A percentile compares a stretch with the other conserved stretches of the same genome.
phyloP scores from a whole-genome alignment of 495 filamentous ascomycete species.

The Pseudoneurospora amorphoporcata region DNA sequence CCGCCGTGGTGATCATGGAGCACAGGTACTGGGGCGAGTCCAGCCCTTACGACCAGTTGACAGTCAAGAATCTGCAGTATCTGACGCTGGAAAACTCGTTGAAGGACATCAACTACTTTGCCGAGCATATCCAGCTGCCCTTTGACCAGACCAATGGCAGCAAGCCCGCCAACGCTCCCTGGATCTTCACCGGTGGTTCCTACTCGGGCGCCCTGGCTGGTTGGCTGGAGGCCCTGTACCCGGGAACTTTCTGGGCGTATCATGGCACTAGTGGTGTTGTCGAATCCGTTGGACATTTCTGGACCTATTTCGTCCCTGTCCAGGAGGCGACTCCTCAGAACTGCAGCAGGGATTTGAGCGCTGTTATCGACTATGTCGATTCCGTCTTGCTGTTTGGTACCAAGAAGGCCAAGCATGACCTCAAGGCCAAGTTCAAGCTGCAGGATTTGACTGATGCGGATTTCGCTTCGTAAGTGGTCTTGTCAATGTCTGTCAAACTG shows the following conservation, averaged over 20 bases:
- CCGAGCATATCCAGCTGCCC: constrained; percentile 44
- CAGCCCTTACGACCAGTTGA: constrained; percentile 46
- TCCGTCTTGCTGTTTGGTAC: constrained; percentile 31
- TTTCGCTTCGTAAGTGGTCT: constrained; percentile 38
- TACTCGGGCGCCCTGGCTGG: constrained; percentile 55
- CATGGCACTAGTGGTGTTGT: constrained; percentile 54
- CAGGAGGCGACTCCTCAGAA: constrained; percentile 53
- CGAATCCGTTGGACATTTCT: constrained; percentile 52
- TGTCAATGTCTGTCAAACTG: neutral
- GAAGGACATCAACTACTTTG: constrained; percentile 53
- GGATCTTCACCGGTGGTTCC: constrained; percentile 54
- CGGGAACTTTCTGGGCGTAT: constrained; percentile 60
- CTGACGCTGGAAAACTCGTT: constrained; percentile 55
- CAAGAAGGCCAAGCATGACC: constrained; percentile 29
- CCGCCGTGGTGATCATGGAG: constrained; percentile 48
- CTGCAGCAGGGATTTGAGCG: constrained; percentile 47
- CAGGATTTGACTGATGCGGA: constrained; percentile 45
- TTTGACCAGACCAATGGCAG: constrained; percentile 46
- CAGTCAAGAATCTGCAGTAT: constrained; percentile 46
- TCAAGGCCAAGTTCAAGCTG: constrained; percentile 52
- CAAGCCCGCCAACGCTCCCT: constrained; percentile 46
- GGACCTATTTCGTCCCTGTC: constrained; percentile 57
- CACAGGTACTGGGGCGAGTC: constrained; percentile 55
- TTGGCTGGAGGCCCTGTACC: constrained; percentile 48
- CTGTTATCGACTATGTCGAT: constrained; percentile 50